Evolutionary conservation across 495 filamentous ascomycete species (phyloP).

Genomic region (Emericellopsis terricola): DNA sequence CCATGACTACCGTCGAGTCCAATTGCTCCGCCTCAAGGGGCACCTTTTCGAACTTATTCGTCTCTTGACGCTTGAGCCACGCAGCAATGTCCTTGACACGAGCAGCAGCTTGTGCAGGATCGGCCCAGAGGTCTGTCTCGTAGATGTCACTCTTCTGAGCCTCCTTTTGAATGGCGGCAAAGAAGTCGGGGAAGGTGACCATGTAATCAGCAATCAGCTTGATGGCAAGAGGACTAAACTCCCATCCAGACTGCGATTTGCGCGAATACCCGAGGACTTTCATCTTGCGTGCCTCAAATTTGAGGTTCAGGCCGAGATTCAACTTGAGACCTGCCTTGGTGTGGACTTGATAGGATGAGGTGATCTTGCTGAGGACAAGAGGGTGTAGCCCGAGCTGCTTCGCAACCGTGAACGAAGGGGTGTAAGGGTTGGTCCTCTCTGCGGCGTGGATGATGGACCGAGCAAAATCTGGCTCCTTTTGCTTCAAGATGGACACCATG

Average conservation of each 20-base stretch:
- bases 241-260: conserved; percentile 71
- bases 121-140: conserved; percentile 74
- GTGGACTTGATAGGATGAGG: conserved; percentile 73
- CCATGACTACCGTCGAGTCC: conserved; percentile 76
- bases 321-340: conserved; percentile 56
- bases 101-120: conserved; percentile 44
- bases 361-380: conserved; percentile 85
- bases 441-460: conserved; percentile 47
- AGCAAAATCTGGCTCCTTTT: conserved; percentile 67
- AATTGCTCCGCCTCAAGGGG: conserved; percentile 91
- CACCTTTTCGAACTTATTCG: conserved; percentile 80
- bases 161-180: conserved; percentile 62
- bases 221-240: conserved; percentile 77
- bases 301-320: conserved; percentile 88
- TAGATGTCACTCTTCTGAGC: conserved; percentile 25
- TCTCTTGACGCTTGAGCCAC: conserved; percentile 82
- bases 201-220: conserved; percentile 73
- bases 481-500: conserved; percentile 47
- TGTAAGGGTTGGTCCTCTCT: conserved; percentile 53
- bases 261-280: conserved; percentile 96
- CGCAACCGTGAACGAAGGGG: conserved; percentile 72
- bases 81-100: conserved; percentile 69
- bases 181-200: conserved; percentile 86
- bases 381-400: conserved; percentile 65
- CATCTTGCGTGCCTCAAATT: conserved; percentile 85